phyloP scores from a whole-genome alignment of 2,329 filamentous ascomycete genomes.

The Stachybotrys chlorohalonatus region DNA sequence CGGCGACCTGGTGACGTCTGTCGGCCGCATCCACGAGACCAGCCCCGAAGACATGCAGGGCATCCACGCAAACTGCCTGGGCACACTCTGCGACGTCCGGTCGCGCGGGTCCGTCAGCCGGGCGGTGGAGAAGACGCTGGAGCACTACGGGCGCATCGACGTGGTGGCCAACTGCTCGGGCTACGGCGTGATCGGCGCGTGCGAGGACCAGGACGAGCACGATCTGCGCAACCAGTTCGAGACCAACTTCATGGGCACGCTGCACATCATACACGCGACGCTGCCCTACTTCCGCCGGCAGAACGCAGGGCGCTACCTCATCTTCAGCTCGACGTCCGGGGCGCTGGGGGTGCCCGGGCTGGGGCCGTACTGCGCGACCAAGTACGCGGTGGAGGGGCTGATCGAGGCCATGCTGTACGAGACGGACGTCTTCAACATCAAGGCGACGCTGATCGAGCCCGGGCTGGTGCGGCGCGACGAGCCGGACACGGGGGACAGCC shows the following conservation, averaged over 20 bases:
- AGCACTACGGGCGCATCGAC: conserved; percentile 73
- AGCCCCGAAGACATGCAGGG: conserved; percentile 61
- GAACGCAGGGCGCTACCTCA: conserved; percentile 72
- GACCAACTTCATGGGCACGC: conserved; percentile 92
- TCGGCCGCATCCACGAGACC: conserved; percentile 76
- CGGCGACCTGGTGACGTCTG: conserved; percentile 76
- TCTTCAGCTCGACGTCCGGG: conserved; percentile 88
- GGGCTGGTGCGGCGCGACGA: conserved; percentile 85
- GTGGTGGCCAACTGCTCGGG: conserved; percentile 90
- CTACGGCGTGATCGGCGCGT: conserved; percentile 90
- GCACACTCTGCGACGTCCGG: conserved; percentile 83
- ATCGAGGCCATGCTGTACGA: conserved; percentile 98
- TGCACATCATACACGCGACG: conserved; percentile 86
- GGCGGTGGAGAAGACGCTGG: conserved; percentile 61
- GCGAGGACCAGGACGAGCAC: conserved; percentile 93
- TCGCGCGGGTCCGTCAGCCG: conserved; percentile 66
- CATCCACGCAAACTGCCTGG: conserved; percentile 65
- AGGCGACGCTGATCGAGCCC: conserved; percentile 86
- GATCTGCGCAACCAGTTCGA: conserved; percentile 95
- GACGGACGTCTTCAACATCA: conserved; percentile 83
- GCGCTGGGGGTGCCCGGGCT: conserved; percentile 89
- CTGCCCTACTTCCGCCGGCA: conserved; percentile 80
- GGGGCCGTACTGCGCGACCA: conserved; percentile 92
- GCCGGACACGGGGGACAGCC: conserved; percentile 43
- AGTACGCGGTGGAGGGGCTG: conserved; percentile 91